Conservation (phyloP, 2,329 filamentous ascomycete species). For the Daldinia sp. region DNA sequence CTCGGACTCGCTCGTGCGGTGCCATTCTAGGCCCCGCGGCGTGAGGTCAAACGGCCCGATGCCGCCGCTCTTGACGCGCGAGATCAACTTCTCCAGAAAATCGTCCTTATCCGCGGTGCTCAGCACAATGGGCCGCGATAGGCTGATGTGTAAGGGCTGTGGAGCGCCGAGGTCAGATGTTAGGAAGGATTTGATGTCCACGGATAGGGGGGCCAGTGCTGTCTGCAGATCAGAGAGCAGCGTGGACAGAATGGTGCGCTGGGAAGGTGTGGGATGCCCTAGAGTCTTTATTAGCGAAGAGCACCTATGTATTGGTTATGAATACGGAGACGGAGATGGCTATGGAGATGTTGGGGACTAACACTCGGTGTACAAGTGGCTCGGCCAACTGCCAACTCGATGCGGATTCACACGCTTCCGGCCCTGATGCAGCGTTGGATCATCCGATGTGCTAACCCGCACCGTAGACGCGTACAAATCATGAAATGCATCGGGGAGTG, state of each 20-base stretch:
- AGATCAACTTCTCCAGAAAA: conserved; percentile 71
- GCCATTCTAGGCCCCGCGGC: conserved; percentile 60
- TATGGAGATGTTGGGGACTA: conserved; percentile 53
- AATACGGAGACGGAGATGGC: no score
- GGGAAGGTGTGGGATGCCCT: conserved; percentile 51
- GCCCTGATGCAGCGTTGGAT: conserved; percentile 86
- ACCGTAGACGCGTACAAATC: conserved; percentile 89
- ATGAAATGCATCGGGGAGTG: conserved; percentile 83
- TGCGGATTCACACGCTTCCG: conserved; percentile 86
- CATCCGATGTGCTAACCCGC: conserved; percentile 81
- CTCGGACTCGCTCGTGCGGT: conserved; percentile 67
- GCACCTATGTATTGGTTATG: neutral
- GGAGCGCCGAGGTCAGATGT: conserved; percentile 81
- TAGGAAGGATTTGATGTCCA: conserved; percentile 75
- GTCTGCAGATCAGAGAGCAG: conserved; percentile 57
- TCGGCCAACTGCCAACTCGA: conserved; percentile 90
- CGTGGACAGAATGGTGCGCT: conserved; percentile 61
- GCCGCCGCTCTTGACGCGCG: conserved; percentile 51
- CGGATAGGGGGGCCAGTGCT: conserved; percentile 47
- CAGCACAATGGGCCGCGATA: conserved; percentile 85
- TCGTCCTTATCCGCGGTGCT: conserved; percentile 75
- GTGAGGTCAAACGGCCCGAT: conserved; percentile 58
- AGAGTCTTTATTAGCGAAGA: conserved; percentile 6
- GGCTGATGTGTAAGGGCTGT: conserved; percentile 87
- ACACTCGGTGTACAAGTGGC: conserved; percentile 95